Conservation (phyloP, 257 asterid species). For the Solanum sejunctum region DNA sequence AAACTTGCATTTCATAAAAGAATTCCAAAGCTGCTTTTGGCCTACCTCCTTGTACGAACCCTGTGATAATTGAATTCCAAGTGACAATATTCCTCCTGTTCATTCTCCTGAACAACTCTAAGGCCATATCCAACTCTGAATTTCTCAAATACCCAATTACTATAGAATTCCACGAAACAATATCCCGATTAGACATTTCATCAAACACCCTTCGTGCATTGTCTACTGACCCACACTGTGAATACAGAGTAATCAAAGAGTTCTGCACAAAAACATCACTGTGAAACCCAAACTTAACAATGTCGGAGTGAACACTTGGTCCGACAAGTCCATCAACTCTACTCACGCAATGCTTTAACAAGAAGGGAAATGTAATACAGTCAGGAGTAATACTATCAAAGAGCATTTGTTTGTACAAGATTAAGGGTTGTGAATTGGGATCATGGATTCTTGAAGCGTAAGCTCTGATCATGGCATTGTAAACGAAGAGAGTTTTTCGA, state of each 20-base stretch:
- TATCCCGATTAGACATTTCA: conserved; percentile 49
- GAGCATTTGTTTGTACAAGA: conserved; percentile 43
- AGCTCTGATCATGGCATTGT: conserved; percentile 70
- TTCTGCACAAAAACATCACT: conserved; percentile 51
- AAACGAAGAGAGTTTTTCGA: conserved; percentile 37
- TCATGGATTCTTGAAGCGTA: conserved; percentile 29
- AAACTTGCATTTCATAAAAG: conserved; percentile 54
- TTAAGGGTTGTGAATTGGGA: conserved; percentile 21
- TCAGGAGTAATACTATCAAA: conserved; percentile 28
- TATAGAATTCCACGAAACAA: conserved; percentile 73
- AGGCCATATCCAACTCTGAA: conserved; percentile 37
- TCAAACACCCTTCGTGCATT: conserved; percentile 64
- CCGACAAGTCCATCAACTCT: conserved; percentile 26
- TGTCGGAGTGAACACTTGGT: conserved; percentile 40
- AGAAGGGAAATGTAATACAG: conserved; percentile 48
- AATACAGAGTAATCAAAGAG: conserved; percentile 42
- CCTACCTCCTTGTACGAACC: conserved; percentile 67
- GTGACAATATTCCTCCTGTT: conserved; percentile 40
- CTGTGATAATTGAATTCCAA: conserved; percentile 81
- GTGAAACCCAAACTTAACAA: conserved; percentile 36
- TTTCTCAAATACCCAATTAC: conserved; percentile 46
- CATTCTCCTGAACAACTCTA: conserved; percentile 42
- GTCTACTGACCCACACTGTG: conserved; percentile 27
- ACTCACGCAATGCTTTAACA: conserved; percentile 58
- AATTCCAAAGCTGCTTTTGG: conserved; percentile 53